Evolutionary conservation across 345 rosid species (phyloP).

Genomic region (Boechera stricta): DNA sequence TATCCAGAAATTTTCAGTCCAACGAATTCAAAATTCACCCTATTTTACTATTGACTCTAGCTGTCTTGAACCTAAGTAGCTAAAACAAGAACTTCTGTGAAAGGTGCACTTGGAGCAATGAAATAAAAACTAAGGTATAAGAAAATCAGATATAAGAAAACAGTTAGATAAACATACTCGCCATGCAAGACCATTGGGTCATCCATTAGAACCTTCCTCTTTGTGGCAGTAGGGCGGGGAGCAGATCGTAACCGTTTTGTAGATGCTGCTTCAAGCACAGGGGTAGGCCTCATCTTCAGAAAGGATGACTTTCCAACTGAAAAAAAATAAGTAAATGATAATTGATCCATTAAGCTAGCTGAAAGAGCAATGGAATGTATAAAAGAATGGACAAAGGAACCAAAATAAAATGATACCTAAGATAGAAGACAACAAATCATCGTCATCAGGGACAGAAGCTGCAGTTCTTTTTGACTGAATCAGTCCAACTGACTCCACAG

Average conservation of each 20-base stretch:
- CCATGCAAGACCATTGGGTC: constrained; percentile 96
- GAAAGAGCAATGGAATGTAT: constrained; percentile 19
- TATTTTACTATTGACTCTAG: background rate
- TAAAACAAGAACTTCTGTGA: constrained; percentile 11
- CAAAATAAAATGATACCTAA: constrained; percentile 60
- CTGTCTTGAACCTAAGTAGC: constrained; percentile 21
- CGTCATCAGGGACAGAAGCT: constrained; percentile 88
- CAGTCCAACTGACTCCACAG: constrained; percentile 71
- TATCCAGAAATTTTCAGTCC: constrained; percentile 8
- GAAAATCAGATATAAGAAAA: background rate
- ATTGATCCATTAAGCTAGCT: constrained; percentile 19
- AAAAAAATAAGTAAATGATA: constrained; percentile 25
- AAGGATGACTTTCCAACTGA: constrained; percentile 89
- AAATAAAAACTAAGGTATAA: constrained; percentile 3
- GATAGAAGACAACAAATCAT: constrained; percentile 93
- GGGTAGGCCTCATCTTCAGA: constrained; percentile 80
- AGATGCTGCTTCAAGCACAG: constrained; percentile 62
- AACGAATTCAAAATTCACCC: constrained; percentile 13
- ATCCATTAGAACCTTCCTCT: constrained; percentile 95
- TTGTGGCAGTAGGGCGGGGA: constrained; percentile 62
- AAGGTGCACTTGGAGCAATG: constrained; percentile 13
- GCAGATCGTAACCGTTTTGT: constrained; percentile 67
- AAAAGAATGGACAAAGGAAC: constrained; percentile 10
- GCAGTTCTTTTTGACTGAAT: constrained; percentile 60
- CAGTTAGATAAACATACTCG: constrained; percentile 72